Percentiles rank a stretch among this genome's conserved stretches.
Evolutionary conservation across 768 basidiomycete genomes (phyloP).

Genomic region (Lactifluus piperatus): DNA sequence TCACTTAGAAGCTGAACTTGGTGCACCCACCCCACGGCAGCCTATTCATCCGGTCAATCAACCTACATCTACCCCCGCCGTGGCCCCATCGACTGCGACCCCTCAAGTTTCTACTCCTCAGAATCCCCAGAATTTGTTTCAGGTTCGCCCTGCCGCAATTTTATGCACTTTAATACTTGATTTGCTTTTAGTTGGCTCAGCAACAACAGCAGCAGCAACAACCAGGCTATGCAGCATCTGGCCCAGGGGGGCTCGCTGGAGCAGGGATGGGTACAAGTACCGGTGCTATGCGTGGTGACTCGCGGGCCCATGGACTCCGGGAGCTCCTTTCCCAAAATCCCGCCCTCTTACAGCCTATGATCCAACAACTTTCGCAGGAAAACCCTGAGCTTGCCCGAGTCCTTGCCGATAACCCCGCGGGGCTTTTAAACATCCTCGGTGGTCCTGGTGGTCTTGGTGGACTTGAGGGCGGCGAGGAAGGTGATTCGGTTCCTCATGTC

Average conservation of each 20-base stretch:
- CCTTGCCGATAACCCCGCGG: slow-evolving; percentile 65
- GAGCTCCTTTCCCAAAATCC: slow-evolving; percentile 72
- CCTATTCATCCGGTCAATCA: slow-evolving; percentile 27
- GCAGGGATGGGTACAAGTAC: slow-evolving; percentile 35
- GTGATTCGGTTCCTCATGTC: slow-evolving; percentile 35
- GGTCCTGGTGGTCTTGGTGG: slow-evolving; percentile 33
- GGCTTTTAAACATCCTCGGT: slow-evolving; percentile 54
- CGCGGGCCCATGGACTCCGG: slow-evolving; percentile 66
- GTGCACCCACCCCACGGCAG: slow-evolving; percentile 27
- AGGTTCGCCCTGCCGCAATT: slow-evolving; percentile 41
- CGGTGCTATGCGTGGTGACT: slow-evolving; percentile 47
- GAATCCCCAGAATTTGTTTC: slow-evolving; percentile 83
- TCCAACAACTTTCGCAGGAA: slow-evolving; percentile 68
- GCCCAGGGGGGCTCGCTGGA: slow-evolving; percentile 23
- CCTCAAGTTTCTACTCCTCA: slow-evolving; percentile 44
- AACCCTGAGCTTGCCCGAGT: slow-evolving; percentile 72
- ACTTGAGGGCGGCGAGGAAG: slow-evolving; percentile 34
- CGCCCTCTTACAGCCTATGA: slow-evolving; percentile 59
- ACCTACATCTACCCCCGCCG: slow-evolving; percentile 24
- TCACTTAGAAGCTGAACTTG: slow-evolving; percentile 47
- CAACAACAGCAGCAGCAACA: slow-evolving; percentile 48
- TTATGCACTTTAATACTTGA: not conserved
- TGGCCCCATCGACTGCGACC: slow-evolving; percentile 29
- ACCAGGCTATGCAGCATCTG: slow-evolving; percentile 26
- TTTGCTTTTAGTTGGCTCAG: slow-evolving; percentile 50